Base-by-base conservation (phyloP, 2,329 filamentous ascomycete genomes). In the Acrodontium crateriforme region DNA sequence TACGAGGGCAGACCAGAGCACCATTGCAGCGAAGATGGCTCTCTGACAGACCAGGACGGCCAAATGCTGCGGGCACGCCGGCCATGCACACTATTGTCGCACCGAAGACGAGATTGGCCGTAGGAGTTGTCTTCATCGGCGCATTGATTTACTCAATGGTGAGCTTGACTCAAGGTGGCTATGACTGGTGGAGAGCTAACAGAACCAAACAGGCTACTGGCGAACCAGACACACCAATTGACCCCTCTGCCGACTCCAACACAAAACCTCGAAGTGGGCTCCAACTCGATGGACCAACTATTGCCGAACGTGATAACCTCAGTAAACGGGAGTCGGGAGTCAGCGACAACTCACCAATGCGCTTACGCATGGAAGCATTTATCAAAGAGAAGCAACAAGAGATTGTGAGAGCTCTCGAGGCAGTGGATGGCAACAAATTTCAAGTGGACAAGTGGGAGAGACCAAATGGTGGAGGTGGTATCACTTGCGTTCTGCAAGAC, bases 301-400 rank as follows among this genome's bases (percentile, higher is more conserved):
- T 94, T 41, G 84, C 83, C 45, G 81, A 93, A 50, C 74, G 81
- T 45, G 89, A 95, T 55, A 74, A 71, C 39, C 67, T 83, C 37
- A 69, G 72, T 42, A 93, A 89, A 58, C 75, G 78, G 37, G 79
- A 89, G 53, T 69, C 72, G 31, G 72, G 74, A 38, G 68, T 95
- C 27, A 77, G 67, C 25, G 68, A 75, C 32, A 65, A 74, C 44
- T 94, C 87, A 9, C 85, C 89, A 2, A 95, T 98, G 87, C 84
- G 89, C 30, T 68, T 98, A 32, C 82, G 87, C 38, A 95, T 98
- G 89, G 89, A 98, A 59, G 74, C 81, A 46, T 80, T 95, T 53
- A 91, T 95, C 56, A 89, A 89, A 55, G 72, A 84, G 44, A 82
- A 95, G 47, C 89, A 98, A 51, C 71, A 81, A 45, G 71, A 78